Evolutionary conservation across 2,329 filamentous ascomycete species (phyloP).

Genomic region (Reticulascus tulasneorum): DNA sequence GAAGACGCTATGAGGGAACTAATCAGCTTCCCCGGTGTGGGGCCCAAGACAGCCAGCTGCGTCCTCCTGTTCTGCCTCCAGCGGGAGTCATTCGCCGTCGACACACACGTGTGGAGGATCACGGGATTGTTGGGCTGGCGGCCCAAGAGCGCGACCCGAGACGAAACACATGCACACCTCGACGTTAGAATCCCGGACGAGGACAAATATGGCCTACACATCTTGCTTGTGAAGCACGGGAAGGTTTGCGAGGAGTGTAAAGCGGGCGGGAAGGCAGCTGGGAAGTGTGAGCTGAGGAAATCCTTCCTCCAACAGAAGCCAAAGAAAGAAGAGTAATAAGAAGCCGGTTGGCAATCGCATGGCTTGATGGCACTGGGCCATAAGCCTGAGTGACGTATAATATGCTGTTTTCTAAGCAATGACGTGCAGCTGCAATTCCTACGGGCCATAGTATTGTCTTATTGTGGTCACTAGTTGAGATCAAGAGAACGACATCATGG

Average conservation of each 20-base stretch:
- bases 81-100: slow-evolving; percentile 46
- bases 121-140: slow-evolving; percentile 46
- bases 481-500: too few relatives aligned
- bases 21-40: slow-evolving; percentile 46
- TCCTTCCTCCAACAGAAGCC: slow-evolving; percentile 28
- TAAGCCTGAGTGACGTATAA: too few relatives aligned
- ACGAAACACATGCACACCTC: slow-evolving; percentile 47
- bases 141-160: slow-evolving; percentile 33
- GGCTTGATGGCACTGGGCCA: too few relatives aligned
- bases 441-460: too few relatives aligned
- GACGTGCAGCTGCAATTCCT: too few relatives aligned
- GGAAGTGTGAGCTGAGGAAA: slow-evolving; percentile 36
- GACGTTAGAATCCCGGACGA: slow-evolving; percentile 42
- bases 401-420: too few relatives aligned
- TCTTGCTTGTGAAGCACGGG: slow-evolving; percentile 45
- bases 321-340: slow-evolving; percentile 17
- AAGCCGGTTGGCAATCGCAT: too few relatives aligned
- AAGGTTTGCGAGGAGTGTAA: slow-evolving; percentile 40
- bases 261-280: slow-evolving; percentile 35
- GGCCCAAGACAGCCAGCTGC: slow-evolving; percentile 51
- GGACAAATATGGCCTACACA: slow-evolving; percentile 47
- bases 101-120: slow-evolving; percentile 49
- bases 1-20: slow-evolving; percentile 48
- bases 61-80: slow-evolving; percentile 48
- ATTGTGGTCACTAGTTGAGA: too few relatives aligned